Evolutionary conservation across 257 asterid genomes (phyloP).

Genomic region (Phtheirospermum japonicum): DNA sequence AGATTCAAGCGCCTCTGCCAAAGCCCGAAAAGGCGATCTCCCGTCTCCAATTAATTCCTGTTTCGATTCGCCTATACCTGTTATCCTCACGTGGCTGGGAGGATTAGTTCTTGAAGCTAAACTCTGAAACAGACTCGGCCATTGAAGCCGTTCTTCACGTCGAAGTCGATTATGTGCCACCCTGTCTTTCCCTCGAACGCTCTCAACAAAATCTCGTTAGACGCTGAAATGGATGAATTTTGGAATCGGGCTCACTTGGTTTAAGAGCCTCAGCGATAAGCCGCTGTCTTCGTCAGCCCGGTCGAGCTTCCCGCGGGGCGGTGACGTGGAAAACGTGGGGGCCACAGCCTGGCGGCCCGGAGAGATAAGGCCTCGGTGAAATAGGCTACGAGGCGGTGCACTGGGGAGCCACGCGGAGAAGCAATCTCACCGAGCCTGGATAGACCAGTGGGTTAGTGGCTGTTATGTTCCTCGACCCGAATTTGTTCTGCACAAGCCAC

Average conservation of each 20-base stretch:
- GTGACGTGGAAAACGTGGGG: conserved; percentile 59
- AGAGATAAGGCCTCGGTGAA: conserved; percentile 84
- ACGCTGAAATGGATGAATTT: conserved; percentile 83
- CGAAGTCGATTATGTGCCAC: conserved; percentile 89
- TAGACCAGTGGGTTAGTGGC: conserved; percentile 60
- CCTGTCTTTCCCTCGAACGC: conserved; percentile 77
- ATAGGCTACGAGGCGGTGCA: conserved; percentile 74
- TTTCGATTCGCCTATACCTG: conserved; percentile 89
- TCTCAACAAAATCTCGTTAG: conserved; percentile 78
- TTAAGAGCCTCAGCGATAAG: conserved; percentile 57
- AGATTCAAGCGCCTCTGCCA: conserved; percentile 67
- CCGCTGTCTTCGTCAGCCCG: conserved; percentile 54
- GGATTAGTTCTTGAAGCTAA: conserved; percentile 69
- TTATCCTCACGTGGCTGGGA: conserved; percentile 79
- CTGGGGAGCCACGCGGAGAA: conserved; percentile 74
- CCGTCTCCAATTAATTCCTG: conserved; percentile 87
- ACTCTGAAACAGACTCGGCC: conserved; percentile 92
- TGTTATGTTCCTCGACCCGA: conserved; percentile 50
- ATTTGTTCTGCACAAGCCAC: conserved; percentile 82
- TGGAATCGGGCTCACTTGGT: conserved; percentile 75
- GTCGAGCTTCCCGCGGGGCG: conserved; percentile 71
- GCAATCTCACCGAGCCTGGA: conserved; percentile 89
- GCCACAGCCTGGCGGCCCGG: conserved; percentile 78
- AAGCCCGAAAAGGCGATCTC: conserved; percentile 66
- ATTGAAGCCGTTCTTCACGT: conserved; percentile 83